Evolutionary conservation across 2,329 filamentous ascomycete species (phyloP).

Genomic region (Metarhizium sp.): DNA sequence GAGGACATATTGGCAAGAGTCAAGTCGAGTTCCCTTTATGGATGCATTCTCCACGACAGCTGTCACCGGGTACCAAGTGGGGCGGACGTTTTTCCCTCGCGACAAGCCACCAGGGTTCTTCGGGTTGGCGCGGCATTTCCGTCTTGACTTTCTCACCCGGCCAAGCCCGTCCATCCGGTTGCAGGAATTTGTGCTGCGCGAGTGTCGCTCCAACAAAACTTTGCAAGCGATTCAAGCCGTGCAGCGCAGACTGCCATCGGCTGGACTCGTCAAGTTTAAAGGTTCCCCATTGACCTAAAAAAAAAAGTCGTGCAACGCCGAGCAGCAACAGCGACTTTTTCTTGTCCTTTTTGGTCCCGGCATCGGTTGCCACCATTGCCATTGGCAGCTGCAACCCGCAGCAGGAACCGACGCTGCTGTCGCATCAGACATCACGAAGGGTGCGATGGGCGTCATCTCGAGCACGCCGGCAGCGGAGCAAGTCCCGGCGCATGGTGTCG

Average conservation of each 20-base stretch:
- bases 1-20: too few relatives aligned
- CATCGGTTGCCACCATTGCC: background rate
- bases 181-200: too few relatives aligned
- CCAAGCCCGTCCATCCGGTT: too few relatives aligned
- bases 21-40: too few relatives aligned
- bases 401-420: background rate
- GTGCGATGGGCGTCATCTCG: slow-evolving; percentile 1
- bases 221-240: too few relatives aligned
- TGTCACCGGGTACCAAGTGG: background rate
- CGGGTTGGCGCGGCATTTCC: background rate
- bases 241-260: background rate
- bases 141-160: background rate
- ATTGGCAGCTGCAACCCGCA: background rate
- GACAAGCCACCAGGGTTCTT: background rate
- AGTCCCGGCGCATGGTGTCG: background rate
- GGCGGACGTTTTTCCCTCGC: background rate
- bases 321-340: too few relatives aligned
- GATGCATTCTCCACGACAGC: background rate
- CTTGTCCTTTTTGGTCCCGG: background rate
- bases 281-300: too few relatives aligned
- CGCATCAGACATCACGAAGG: background rate
- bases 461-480: background rate
- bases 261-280: background rate
- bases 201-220: too few relatives aligned
- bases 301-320: too few relatives aligned